Conservation (phyloP, 768 basidiomycete genomes). For the Boletus tylopilopsis region DNA sequence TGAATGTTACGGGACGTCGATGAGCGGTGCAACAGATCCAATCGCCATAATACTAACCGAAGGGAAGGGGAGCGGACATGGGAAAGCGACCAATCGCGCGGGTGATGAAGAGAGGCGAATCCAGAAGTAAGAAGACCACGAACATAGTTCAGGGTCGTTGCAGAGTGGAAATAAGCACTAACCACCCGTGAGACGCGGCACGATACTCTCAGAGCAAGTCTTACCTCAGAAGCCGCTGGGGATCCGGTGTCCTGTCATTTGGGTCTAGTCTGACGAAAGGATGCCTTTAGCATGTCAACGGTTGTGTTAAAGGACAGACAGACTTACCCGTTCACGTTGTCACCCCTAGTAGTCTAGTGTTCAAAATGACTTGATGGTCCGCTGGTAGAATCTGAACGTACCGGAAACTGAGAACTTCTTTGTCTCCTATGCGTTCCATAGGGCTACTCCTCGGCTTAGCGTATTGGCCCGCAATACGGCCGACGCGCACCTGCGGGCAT, state of each 20-base stretch:
- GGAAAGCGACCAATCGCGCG: constrained; percentile 85
- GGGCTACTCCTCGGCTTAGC: constrained; percentile 89
- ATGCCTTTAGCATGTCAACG: not conserved
- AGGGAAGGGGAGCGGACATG: constrained; percentile 86
- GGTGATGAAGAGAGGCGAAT: constrained; percentile 90
- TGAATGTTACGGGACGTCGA: constrained; percentile 26
- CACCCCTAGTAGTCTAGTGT: constrained; percentile 61
- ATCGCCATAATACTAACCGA: constrained; percentile 40
- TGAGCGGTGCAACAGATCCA: constrained; percentile 9
- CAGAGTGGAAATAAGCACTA: constrained; percentile 95
- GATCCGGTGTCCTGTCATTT: constrained; percentile 83
- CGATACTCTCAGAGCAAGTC: constrained; percentile 1
- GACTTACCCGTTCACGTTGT: constrained; percentile 89
- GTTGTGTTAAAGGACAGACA: not conserved
- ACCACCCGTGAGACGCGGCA: constrained; percentile 3
- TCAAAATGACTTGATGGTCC: not conserved
- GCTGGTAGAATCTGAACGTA: constrained; percentile 30
- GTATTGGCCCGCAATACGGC: constrained; percentile 94
- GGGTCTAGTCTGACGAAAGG: constrained; percentile 46
- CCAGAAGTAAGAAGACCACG: constrained; percentile 86
- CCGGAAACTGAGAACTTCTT: constrained; percentile 85
- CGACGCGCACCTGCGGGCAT: constrained; percentile 61
- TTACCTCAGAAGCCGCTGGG: constrained; percentile 78
- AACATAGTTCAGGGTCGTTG: constrained; percentile 89
- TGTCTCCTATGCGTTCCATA: constrained; percentile 73